Percentiles rank a stretch among this genome's conserved stretches.
Evolutionary conservation across 163 green algal genomes (phyloP).

Genomic region (Prototheca cutis): DNA sequence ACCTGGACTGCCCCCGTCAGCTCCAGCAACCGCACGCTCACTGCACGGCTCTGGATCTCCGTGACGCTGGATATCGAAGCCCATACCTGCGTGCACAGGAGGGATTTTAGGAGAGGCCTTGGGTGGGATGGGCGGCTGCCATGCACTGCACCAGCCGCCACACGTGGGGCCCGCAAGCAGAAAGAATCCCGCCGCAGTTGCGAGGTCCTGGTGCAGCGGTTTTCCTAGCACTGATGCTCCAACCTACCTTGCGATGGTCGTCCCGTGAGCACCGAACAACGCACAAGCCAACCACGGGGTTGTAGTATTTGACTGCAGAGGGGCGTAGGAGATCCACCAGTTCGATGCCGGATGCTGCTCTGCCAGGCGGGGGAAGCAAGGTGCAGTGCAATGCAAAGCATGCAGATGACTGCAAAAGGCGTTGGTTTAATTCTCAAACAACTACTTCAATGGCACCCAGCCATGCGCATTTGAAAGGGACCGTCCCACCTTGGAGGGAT

Average conservation of each 20-base stretch:
- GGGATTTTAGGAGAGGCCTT: background rate
- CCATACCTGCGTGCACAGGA: conserved; percentile 14
- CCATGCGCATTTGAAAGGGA: too few relatives aligned
- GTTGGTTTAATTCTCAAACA: background rate
- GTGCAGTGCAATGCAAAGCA: background rate
- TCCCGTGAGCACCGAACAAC: conserved; percentile 27
- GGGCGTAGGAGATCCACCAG: background rate
- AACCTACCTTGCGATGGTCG: conserved; percentile 25
- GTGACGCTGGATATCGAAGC: conserved; percentile 12
- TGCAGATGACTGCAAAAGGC: too few relatives aligned
- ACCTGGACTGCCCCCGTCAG: conserved; percentile 17
- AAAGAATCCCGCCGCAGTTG: background rate
- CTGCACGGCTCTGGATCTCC: conserved; percentile 14
- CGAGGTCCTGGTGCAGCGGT: too few relatives aligned
- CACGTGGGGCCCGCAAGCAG: too few relatives aligned
- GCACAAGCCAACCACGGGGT: conserved; percentile 22
- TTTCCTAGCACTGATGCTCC: too few relatives aligned
- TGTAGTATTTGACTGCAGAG: conserved; percentile 34
- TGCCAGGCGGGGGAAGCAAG: background rate
- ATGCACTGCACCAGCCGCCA: too few relatives aligned
- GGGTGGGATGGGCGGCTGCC: too few relatives aligned
- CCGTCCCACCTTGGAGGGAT: conserved; percentile 22
- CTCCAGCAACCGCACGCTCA: conserved; percentile 16
- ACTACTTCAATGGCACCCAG: too few relatives aligned
- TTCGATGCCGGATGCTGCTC: background rate